Base-by-base conservation (phyloP, 805 yeast species). In the Ogataea methanolica region DNA sequence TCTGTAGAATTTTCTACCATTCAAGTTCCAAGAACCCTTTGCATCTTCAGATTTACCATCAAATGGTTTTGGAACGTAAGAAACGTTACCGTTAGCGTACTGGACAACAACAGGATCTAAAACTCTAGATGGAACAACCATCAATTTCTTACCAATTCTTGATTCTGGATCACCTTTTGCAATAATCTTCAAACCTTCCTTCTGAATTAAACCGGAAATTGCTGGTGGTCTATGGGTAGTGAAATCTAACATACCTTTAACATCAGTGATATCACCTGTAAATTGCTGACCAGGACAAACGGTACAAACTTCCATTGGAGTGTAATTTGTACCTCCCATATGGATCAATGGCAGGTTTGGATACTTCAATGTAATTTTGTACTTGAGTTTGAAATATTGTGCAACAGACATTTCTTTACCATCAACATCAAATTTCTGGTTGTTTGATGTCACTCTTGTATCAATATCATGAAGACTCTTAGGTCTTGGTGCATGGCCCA, bases 71-170 rank as follows among this genome's bases (percentile, higher is more conserved):
- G 51, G 54, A 22, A 43, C 44, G 38, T 53, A 64, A n/a, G 39
- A 37, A 34, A 54, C 46, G 15, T 47, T 40, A 9, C 52, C 43
- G 22, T 54, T 56, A 26, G 50, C 53, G 36, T 57, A 58, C 6
- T 52, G 44, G 26, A 63, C 53, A 31, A 45, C 37, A 9, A 59
- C 59, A 26, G 60, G 57, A 17, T 53, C 34, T 21, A 63, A 47
- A 39, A 63, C 52, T 46, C 68, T 59, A 6, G 65, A 64, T n/a
- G 62, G 63, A 37, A 62, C 60, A 38, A 55, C 56, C 43, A 61
- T 50, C 15, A 58, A 44, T 36, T 58, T 58, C 1, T 36, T 55
- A 34, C 61, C 59, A 26, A 58, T 45, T 48, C 61, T 52, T 11
- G 40, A 21, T 12, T 54, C 52, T 11, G 44, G 44, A 6, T 55